Conservation (phyloP, 2,329 filamentous ascomycete genomes). For the Exserohilum rostratum region DNA sequence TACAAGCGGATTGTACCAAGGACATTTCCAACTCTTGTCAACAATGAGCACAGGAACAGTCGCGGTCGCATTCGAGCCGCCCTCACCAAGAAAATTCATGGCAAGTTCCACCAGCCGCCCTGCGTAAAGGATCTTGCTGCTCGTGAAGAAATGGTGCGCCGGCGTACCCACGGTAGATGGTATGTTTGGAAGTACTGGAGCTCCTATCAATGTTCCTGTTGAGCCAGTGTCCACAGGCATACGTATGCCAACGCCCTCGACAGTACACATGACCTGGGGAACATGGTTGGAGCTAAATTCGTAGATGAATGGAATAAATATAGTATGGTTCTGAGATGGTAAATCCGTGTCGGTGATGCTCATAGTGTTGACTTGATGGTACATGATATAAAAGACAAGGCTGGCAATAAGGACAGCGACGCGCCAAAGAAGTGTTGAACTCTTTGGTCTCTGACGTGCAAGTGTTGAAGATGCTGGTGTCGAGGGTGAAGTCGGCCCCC, state of each 20-base stretch:
- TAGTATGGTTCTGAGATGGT: constrained; percentile 28
- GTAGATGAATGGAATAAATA: constrained; percentile 43
- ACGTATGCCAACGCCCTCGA: constrained; percentile 34
- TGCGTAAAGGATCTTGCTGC: constrained; percentile 43
- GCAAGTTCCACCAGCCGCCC: constrained; percentile 39
- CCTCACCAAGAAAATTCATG: constrained; percentile 34
- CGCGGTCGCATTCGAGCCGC: constrained; percentile 28
- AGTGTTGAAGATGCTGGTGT: constrained; percentile 25
- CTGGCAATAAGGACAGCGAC: constrained; percentile 10
- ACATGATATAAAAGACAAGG: constrained; percentile 14
- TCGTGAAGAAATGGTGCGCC: constrained; percentile 42
- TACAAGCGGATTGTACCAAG: constrained; percentile 42
- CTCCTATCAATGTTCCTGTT: constrained; percentile 43
- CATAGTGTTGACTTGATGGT: constrained; percentile 18
- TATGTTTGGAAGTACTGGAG: constrained; percentile 38
- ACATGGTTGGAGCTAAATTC: constrained; percentile 34
- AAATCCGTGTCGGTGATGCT: constrained; percentile 9
- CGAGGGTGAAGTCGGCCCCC: background rate
- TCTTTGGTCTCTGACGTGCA: constrained; percentile 9
- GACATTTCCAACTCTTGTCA: constrained; percentile 42
- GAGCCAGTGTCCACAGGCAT: constrained; percentile 47
- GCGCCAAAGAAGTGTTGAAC: constrained; percentile 31
- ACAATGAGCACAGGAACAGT: constrained; percentile 41
- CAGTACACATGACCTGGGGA: constrained; percentile 35
- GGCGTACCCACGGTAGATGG: constrained; percentile 29